These are phyloP conservation scores for Metschnikowia continentalis DNA, from an alignment of 805 yeast genomes.

Conservation along the genomic window DNA sequence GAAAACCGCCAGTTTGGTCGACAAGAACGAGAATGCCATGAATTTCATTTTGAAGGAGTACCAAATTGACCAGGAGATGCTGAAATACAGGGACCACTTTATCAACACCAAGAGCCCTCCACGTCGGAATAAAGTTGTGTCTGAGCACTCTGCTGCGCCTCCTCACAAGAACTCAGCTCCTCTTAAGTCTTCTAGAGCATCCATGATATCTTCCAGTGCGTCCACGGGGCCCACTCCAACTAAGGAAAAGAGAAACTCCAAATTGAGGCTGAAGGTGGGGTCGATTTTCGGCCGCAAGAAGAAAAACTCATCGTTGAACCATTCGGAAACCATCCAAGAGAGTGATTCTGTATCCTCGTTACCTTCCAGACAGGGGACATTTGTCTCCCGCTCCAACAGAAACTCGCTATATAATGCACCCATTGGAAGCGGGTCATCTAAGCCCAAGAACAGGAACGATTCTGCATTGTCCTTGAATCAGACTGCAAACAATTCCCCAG, in stretches of 20 bases:
- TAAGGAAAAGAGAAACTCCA: slow-evolving; percentile 32
- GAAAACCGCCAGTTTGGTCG: slow-evolving; percentile 21
- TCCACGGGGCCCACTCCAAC: slow-evolving; percentile 19
- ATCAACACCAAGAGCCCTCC: slow-evolving; percentile 18
- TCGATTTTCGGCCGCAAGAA: slow-evolving; percentile 63
- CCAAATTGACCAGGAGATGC: slow-evolving; percentile 37
- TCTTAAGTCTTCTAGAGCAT: slow-evolving; percentile 3
- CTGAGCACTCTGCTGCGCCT: not conserved
- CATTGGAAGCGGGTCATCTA: not conserved
- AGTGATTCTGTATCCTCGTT: slow-evolving; percentile 25
- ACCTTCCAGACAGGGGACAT: slow-evolving; percentile 12
- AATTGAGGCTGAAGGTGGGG: slow-evolving; percentile 67
- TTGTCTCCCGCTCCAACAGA: slow-evolving; percentile 10
- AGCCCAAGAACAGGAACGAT: not conserved
- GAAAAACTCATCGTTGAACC: slow-evolving; percentile 34
- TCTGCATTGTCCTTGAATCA: not conserved
- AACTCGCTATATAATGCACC: slow-evolving; percentile 12
- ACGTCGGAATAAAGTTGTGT: not conserved
- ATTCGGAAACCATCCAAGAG: slow-evolving; percentile 31
- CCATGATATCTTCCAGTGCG: slow-evolving; percentile 13
- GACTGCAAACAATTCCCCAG: not conserved
- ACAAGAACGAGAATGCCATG: slow-evolving; percentile 56
- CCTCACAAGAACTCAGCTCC: not conserved
- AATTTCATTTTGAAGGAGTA: slow-evolving; percentile 54
- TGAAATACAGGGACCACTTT: slow-evolving; percentile 31